These are phyloP conservation scores for Emericellopsis cladophorae DNA, from an alignment of 2,329 filamentous ascomycete genomes.

Conservation along the genomic window DNA sequence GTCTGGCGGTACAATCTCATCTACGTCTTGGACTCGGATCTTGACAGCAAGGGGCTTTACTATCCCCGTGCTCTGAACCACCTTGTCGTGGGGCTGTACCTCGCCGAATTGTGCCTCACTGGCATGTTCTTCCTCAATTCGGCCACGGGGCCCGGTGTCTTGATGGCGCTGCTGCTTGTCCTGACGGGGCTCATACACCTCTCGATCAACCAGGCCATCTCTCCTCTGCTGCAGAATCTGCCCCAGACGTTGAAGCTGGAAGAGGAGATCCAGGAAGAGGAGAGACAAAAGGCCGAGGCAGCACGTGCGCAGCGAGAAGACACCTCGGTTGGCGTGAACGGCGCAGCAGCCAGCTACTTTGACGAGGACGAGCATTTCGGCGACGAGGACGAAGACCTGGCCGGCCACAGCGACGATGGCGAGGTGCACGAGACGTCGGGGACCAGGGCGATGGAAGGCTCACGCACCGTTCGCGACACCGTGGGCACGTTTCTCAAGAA, in stretches of 20 bases:
- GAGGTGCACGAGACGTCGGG: conserved; percentile 8
- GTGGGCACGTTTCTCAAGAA: conserved; percentile 14
- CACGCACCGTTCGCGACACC: conserved; percentile 8
- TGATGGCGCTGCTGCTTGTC: conserved; percentile 66
- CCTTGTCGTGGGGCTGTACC: conserved; percentile 70
- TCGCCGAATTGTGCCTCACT: conserved; percentile 71
- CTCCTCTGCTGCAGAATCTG: conserved; percentile 65
- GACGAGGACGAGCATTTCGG: conserved; percentile 20
- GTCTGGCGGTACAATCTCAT: conserved; percentile 86
- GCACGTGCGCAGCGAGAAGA: conserved; percentile 10
- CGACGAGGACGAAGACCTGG: conserved; percentile 18
- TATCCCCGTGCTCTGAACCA: conserved; percentile 85
- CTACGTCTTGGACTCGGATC: conserved; percentile 68
- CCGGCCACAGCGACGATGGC: conserved; percentile 10
- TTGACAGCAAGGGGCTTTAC: conserved; percentile 79
- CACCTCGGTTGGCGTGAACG: conserved; percentile 6
- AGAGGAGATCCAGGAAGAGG: conserved; percentile 29
- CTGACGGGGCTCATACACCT: conserved; percentile 69
- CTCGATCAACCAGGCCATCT: conserved; percentile 58
- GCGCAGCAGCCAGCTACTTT: conserved; percentile 21
- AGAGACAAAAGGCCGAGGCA: conserved; percentile 32
- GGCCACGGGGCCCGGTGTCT: conserved; percentile 54
- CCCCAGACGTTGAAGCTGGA: conserved; percentile 57
- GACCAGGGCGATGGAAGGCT: conserved; percentile 23
- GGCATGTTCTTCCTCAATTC: conserved; percentile 66